A percentile compares a stretch with the other conserved stretches of the same genome.
Evolutionary conservation across 768 basidiomycete species (phyloP).

Genomic region (Phaeolepiota aurea): DNA sequence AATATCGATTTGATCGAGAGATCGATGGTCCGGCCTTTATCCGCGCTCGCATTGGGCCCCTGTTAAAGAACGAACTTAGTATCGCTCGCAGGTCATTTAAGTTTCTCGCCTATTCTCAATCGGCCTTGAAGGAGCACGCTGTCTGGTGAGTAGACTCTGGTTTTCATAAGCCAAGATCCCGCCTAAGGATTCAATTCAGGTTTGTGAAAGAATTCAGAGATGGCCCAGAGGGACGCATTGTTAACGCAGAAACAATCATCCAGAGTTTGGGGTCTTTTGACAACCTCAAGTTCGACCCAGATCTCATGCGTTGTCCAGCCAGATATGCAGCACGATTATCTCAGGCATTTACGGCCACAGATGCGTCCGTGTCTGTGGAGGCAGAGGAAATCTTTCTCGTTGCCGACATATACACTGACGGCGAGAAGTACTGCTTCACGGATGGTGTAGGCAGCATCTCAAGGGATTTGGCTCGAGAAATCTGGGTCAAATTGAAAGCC

Average conservation of each 20-base stretch:
- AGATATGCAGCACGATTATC: conserved; percentile 66
- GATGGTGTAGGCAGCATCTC: conserved; percentile 69
- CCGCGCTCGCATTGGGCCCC: conserved; percentile 32
- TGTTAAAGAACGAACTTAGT: conserved; percentile 36
- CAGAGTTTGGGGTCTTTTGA: conserved; percentile 45
- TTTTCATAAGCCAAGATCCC: too few relatives aligned
- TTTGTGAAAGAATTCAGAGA: conserved; percentile 52
- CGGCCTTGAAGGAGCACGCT: conserved; percentile 60
- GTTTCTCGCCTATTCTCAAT: conserved; percentile 69
- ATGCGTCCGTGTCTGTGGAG: conserved; percentile 39
- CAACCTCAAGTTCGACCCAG: conserved; percentile 31
- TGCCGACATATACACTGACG: conserved; percentile 23
- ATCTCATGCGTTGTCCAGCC: conserved; percentile 52
- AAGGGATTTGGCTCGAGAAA: conserved; percentile 38
- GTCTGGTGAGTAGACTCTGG: conserved; percentile 35
- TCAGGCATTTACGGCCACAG: conserved; percentile 70
- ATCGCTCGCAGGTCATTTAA: conserved; percentile 49
- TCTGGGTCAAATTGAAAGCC: conserved; percentile 32
- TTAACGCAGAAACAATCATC: conserved; percentile 45
- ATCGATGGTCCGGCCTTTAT: conserved; percentile 46
- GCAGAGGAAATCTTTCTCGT: conserved; percentile 38
- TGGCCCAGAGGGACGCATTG: conserved; percentile 10
- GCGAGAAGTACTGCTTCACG: conserved; percentile 43
- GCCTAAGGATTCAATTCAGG: conserved; percentile 35
- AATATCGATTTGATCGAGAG: conserved; percentile 48